phyloP scores from a whole-genome alignment of 73 alveolate species.

The Paramecium tetraurelia region DNA sequence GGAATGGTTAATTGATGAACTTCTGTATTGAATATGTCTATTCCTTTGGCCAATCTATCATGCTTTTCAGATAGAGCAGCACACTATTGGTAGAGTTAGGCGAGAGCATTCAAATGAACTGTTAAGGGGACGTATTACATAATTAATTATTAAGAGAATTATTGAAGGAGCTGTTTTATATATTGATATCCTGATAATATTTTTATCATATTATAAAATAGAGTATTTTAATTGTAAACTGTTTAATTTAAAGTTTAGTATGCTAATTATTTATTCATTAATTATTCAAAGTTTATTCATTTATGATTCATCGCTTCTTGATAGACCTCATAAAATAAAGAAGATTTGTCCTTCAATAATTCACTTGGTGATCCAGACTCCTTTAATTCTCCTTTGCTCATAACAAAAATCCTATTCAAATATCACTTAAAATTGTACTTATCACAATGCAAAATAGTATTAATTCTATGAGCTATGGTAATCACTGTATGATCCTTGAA shows the following conservation, averaged over 20 bases:
- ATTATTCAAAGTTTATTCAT: background rate
- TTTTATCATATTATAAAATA: background rate
- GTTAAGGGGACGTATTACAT: background rate
- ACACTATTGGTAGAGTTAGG: background rate
- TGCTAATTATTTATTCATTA: background rate
- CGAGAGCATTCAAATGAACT: background rate
- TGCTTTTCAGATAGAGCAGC: background rate
- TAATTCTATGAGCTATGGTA: constrained; percentile 80
- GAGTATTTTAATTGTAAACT: background rate
- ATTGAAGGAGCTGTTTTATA: background rate
- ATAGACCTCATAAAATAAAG: constrained; percentile 37
- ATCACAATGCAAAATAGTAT: constrained; percentile 67
- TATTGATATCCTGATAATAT: background rate
- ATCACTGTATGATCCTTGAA: constrained; percentile 78
- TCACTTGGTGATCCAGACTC: constrained; percentile 45
- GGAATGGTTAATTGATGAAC: background rate
- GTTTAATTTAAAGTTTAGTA: background rate
- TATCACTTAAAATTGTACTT: background rate
- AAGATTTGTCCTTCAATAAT: background rate
- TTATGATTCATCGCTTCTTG: constrained; percentile 47
- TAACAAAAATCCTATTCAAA: constrained; percentile 14
- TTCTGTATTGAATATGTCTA: background rate
- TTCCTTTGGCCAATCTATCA: background rate
- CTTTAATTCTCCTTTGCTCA: constrained; percentile 36
- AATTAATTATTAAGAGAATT: background rate